phyloP scores from a whole-genome alignment of 176 grass and related monocot species.

The Bonia amplexicaulis region DNA sequence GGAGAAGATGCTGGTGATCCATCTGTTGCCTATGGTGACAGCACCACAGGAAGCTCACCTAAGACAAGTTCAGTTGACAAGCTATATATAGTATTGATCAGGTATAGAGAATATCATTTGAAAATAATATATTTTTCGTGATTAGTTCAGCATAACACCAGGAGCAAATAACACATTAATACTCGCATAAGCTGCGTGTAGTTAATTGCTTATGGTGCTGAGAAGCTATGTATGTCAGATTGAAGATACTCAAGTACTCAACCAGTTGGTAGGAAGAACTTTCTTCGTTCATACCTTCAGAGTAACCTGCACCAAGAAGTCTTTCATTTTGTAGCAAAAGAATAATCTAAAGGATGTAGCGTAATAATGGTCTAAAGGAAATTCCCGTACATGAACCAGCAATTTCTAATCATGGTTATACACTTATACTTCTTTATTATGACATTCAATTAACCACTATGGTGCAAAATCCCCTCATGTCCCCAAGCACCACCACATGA shows the following conservation, averaged over 20 bases:
- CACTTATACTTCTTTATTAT: not conserved
- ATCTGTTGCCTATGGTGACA: constrained; percentile 66
- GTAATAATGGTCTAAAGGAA: not conserved
- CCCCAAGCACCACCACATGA: not conserved
- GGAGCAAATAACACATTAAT: not conserved
- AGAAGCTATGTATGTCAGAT: not conserved
- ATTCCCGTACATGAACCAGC: not conserved
- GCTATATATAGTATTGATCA: constrained; percentile 76
- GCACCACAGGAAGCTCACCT: constrained; percentile 49
- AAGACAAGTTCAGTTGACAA: constrained; percentile 65
- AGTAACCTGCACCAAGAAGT: not conserved
- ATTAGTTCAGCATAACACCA: constrained; percentile 5
- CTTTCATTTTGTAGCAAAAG: not conserved
- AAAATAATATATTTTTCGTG: not conserved
- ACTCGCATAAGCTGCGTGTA: not conserved
- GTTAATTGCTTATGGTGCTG: not conserved
- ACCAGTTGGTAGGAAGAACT: not conserved
- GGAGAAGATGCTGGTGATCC: constrained; percentile 56
- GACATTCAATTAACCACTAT: not conserved
- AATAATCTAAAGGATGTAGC: not conserved
- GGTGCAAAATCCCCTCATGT: not conserved
- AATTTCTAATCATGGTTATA: not conserved
- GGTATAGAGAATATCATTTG: constrained; percentile 15
- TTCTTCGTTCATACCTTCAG: not conserved
- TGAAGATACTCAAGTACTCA: not conserved